Evolutionary conservation across 1,139 yeast species (phyloP).

Genomic region (Candida tropicalis): DNA sequence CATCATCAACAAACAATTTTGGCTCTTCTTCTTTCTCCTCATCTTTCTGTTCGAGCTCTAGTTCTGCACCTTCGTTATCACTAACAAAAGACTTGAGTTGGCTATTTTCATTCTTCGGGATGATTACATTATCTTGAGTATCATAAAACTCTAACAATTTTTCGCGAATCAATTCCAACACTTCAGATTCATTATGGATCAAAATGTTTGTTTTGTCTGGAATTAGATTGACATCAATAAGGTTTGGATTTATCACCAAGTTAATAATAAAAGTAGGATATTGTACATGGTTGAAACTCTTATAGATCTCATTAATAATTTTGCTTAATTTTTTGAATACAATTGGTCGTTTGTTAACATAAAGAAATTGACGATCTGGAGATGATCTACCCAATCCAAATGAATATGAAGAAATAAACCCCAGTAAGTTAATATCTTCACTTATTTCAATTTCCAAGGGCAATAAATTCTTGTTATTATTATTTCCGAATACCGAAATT

Average conservation of each 20-base stretch:
- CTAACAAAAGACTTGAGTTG: slow-evolving; percentile 1
- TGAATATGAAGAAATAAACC: slow-evolving; percentile 72
- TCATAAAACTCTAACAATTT: slow-evolving; percentile 46
- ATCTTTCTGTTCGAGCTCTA: neutral
- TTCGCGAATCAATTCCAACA: slow-evolving; percentile 55
- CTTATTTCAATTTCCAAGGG: slow-evolving; percentile 41
- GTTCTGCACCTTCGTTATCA: neutral
- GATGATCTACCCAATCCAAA: slow-evolving; percentile 68
- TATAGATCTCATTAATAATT: slow-evolving; percentile 72
- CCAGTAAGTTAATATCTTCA: slow-evolving; percentile 43
- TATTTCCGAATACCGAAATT: slow-evolving; percentile 69
- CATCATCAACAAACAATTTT: slow-evolving; percentile 9
- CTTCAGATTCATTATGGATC: slow-evolving; percentile 62
- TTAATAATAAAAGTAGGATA: slow-evolving; percentile 73
- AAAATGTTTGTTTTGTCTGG: slow-evolving; percentile 84
- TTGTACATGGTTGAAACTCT: slow-evolving; percentile 69
- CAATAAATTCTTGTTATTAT: slow-evolving; percentile 58
- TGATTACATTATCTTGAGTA: slow-evolving; percentile 40
- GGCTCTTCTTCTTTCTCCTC: slow-evolving; percentile 1
- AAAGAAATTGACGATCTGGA: slow-evolving; percentile 74
- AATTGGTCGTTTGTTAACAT: slow-evolving; percentile 77
- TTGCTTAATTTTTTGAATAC: slow-evolving; percentile 56
- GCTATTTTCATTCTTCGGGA: slow-evolving; percentile 34
- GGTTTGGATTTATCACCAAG: slow-evolving; percentile 51
- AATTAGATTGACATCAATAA: slow-evolving; percentile 80